Base-by-base conservation (phyloP, 2,329 filamentous ascomycete genomes). In the Pseudogymnoascus sp. region DNA sequence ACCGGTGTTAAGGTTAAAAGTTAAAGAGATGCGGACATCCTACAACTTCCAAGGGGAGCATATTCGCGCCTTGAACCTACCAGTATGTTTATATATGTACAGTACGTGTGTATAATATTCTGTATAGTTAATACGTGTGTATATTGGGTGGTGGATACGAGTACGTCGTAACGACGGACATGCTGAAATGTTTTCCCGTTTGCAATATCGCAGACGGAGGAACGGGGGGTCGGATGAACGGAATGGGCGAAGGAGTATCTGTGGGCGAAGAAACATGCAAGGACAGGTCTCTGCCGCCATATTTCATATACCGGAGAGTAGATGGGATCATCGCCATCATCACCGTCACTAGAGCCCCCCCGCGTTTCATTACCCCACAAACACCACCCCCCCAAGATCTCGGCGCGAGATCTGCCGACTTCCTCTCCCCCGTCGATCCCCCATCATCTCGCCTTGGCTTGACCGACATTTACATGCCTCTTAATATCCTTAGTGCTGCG, bases 301-400 rank as follows among this genome's bases (percentile, higher is more conserved):
- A 18, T 18, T 31, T 56, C 47, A 56, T 56, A 56, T 56, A 33
- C 47, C 47, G 25, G 47, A 56, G 47, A 56, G 47, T 56, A 56
- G 47, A 3, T 56, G 47, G 4, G 47, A 56, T 56, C 25, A 56
- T 56, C 47, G 47, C 47, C 47, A n/a, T 33, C n/a, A 56, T 56
- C 25, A 12, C 25, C 10, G 5, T 56, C 47, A 5, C 25, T 10
- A 56, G 14, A n/a, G 10, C 10, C 47, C 44, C 23, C 47, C 47
- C 47, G 47, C 47, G 25, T 56, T 56, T 56, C 47, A 18, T 56
- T 56, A 56, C 47, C 47, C 47, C 47, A 62, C 64, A 64, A 44
- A 61, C 53, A 50, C 63, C 42, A 60, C 42, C 47, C 47, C 44
- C 42, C 35, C 38, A 63, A 63, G 60, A 44, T 60, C 59, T 38